These are phyloP conservation scores for Fraxinus xanthoxyloides DNA, from an alignment of 305 asterid genomes.

Conservation along the genomic window DNA sequence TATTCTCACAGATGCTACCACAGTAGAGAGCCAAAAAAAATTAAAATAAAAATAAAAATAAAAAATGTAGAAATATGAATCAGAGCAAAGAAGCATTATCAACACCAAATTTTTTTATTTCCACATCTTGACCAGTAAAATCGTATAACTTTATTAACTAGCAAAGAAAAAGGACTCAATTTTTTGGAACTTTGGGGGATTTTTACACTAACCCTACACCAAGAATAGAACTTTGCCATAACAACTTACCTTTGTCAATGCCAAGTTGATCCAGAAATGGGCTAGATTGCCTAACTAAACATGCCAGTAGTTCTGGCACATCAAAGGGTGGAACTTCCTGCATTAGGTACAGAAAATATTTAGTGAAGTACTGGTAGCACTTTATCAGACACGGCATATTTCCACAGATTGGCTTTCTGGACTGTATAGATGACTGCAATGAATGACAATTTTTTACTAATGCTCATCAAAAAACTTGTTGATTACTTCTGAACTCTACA, in stretches of 20 bases:
- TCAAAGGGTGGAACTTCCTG: conserved; percentile 96
- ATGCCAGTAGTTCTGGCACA: conserved; percentile 89
- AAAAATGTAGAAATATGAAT: not conserved
- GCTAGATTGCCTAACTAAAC: conserved; percentile 90
- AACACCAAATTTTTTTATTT: not conserved
- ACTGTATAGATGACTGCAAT: not conserved
- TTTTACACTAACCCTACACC: not conserved
- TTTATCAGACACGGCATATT: not conserved
- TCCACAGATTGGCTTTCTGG: not conserved
- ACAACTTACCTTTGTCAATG: conserved; percentile 62
- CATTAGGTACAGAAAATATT: conserved; percentile 14
- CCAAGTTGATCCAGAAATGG: conserved; percentile 94
- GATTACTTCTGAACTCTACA: too few relatives aligned
- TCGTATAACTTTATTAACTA: conserved; percentile 8
- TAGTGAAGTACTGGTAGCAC: not conserved
- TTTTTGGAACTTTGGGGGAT: conserved; percentile 12
- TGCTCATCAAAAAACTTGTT: too few relatives aligned
- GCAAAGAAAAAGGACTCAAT: not conserved
- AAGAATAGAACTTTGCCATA: conserved; percentile 10
- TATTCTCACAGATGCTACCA: conserved; percentile 11
- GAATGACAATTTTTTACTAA: not conserved
- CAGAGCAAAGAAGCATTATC: not conserved
- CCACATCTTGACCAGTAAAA: not conserved
- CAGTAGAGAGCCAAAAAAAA: not conserved
- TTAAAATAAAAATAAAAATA: too few relatives aligned